Evolutionary conservation across 495 filamentous ascomycete genomes (phyloP), one percentile per base, ranked within the genome.

Genomic region (Hyphodiscus hymeniophilus): DNA sequence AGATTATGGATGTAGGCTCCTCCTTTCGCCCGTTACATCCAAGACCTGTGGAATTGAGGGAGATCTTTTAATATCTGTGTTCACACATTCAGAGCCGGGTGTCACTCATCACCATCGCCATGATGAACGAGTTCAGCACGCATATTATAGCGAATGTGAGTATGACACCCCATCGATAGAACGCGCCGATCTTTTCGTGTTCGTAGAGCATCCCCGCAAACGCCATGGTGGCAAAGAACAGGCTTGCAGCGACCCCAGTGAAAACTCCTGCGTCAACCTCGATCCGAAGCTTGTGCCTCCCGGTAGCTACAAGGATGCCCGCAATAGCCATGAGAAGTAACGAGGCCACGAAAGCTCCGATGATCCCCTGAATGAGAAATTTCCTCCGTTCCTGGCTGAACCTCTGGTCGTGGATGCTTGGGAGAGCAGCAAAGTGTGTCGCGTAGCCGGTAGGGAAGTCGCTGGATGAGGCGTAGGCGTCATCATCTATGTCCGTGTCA

Each of bases 231-330:
- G 74, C 77, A 55, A 77, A 72, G 43, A 75, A 63, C 20, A 81
- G 54, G 42, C 71, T 74, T 0, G 69, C 59, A 17, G 74, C 63
- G n/a, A 80, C 75, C 8, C 77, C 79, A 16, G 78, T 59, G 7
- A 79, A 67, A 23, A 79, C 77, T 17, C 77, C 81, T 1, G 69
- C 70, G 48, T 83, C 79, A 3, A 84, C 80, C 51, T 79, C 72
- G 35, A 73, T 58, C 1, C 66, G 62, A 45, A 74, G 63, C 57
- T 70, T 74, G 45, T 72, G 71, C 3, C 68, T 63, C 3, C 77
- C 76, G 5, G 79, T 77, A 3, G 61, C 54, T 41, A 77, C 69
- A 3, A 84, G 65, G 6, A 78, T 55, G 7, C 62, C 63, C 1
- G 78, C 72, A 20, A 84, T 61, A 44, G 65, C 48, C 21, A 82